These are phyloP conservation scores for Crepidotus variabilis DNA, from an alignment of 768 basidiomycete species.

Conservation along the genomic window DNA sequence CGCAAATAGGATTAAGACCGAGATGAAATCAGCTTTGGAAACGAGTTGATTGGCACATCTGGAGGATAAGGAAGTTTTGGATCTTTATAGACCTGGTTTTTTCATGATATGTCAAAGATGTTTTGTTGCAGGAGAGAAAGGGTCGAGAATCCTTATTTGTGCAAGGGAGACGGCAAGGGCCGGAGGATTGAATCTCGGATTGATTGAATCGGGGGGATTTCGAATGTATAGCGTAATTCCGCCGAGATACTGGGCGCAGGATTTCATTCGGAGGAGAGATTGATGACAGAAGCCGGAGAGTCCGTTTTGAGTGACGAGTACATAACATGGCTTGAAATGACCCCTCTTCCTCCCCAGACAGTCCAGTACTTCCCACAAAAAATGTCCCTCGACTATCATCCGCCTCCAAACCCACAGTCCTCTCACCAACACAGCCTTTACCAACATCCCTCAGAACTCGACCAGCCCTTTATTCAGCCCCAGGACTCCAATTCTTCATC, in stretches of 20 bases:
- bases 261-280: not conserved
- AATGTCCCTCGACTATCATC: conserved; percentile 52
- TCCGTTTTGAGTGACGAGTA: not conserved
- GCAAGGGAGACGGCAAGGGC: not conserved
- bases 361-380: not conserved
- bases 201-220: not conserved
- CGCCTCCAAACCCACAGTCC: conserved; percentile 24
- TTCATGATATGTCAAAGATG: no score
- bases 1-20: not conserved
- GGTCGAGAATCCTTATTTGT: no score
- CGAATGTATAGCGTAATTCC: not conserved
- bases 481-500: conserved; percentile 11
- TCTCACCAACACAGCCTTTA: conserved; percentile 44
- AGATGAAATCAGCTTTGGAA: no score
- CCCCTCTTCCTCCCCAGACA: no score
- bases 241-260: not conserved
- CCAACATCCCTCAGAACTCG: conserved; percentile 47
- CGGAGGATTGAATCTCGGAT: not conserved
- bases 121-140: no score
- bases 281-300: no score
- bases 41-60: no score
- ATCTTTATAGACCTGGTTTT: no score
- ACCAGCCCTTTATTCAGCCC: conserved; percentile 29
- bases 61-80: no score
- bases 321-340: no score